Base-by-base conservation (phyloP, 2,329 filamentous ascomycete species). In the Furcasterigmium furcatum region DNA sequence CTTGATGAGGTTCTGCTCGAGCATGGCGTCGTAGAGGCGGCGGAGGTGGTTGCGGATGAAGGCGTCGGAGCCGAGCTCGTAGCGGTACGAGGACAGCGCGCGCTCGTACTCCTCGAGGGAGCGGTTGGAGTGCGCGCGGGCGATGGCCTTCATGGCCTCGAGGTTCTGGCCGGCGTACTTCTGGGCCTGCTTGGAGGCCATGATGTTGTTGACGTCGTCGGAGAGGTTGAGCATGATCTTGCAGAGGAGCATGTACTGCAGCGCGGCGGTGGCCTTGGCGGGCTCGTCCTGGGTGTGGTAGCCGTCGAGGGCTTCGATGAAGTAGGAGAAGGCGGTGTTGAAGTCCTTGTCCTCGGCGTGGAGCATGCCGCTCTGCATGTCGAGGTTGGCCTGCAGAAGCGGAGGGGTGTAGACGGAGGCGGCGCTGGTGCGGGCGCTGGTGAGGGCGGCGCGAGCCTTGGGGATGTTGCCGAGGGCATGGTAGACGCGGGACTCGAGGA, bases 191-290 rank as follows among this genome's bases (percentile, higher is more conserved):
- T 99, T 99, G 45, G 90, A 95, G 24, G 87, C 83, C 83, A 99
- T 90, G 56, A 99, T 82, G 62, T 87, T 84, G 71, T 92, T 95
- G 66, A 99, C 92, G 67, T 99, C 95, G 74, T 97, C 91, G 55
- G 84, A 90, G 34, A 95, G 79, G 72, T 99, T 99, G 57, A 99
- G 80, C 95, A 99, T 99, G 68, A 99, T 94, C 77, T 99, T 99
- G 84, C 94, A 97, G 29, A 99, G 84, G 45, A 99, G 82, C 94
- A 99, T 99, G 77, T 99, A 99, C 75, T 99, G 94, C 54, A 99
- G 77, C 10, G 94, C 91, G 12, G 92, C 89, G n/a, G 92, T 95
- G n/a, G 95, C 94, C 70, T 91, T 91, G 53, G 79, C 73, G 32
- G 84, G 74, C 64, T 96, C 91, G 56, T 99, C 94, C 66, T 95